Evolutionary conservation across 768 basidiomycete species (phyloP), one percentile per base, ranked within the genome.

Genomic region (Trametes coccinea): DNA sequence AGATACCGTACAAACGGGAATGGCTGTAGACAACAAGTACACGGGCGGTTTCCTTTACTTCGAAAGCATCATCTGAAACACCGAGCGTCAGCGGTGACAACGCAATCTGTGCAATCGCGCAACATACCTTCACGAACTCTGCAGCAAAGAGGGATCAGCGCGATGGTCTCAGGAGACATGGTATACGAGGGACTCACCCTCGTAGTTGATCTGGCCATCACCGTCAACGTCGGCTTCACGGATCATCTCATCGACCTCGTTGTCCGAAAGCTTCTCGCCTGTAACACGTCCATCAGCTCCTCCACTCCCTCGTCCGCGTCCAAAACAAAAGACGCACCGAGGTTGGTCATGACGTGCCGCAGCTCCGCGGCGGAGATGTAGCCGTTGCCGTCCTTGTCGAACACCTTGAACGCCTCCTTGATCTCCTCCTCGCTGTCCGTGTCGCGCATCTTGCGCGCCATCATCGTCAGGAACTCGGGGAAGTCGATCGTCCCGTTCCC

Each of bases 241-340:
- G 73, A 97, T 97, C 94, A 97, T 95, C 80, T 95, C 94, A 62
- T 93, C 90, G 65, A 95, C 93, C 76, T 96, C 94, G 7, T 71
- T 80, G 65, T 95, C 93, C 11, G 90, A 82, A 60, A 95, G 79
- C 75, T 93, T 94, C 81, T 95, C 93, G 59, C 92, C 90, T 86
- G 71, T 65, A 62, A 2, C 22, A 51, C 52, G 50, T 58, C 53
- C 13, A 53, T 46, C n/a, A 17, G 33, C 34, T 45, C 29, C 46
- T 54, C 51, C 57, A 48, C 10, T 22, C n/a, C 1, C 7, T 8
- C 13, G 37, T 3, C 51, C 33, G 29, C 17, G 34, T 3, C 48
- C 29, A 5, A 1, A 29, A 29, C 53, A 7, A n/a, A 66, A 45
- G 29, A 71, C 85, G 55, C 67, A 90, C 93, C 90, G 60, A 97